Percentiles rank a stretch among this genome's conserved stretches.
These are phyloP conservation scores for Aspergillus coremiiformis DNA, from an alignment of 495 filamentous ascomycete genomes.

Conservation along the genomic window DNA sequence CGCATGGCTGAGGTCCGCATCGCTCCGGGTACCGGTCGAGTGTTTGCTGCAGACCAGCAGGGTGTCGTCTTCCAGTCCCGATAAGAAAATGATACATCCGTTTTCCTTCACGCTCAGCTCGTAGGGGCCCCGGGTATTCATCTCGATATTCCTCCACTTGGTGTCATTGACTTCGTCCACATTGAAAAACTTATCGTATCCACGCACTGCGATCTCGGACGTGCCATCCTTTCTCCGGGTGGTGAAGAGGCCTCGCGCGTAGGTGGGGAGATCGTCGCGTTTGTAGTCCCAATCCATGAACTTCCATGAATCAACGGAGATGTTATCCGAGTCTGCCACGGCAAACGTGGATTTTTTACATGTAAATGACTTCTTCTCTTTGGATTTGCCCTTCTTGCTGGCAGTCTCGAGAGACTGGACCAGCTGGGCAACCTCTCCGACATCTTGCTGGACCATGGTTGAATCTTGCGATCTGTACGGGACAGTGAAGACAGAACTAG, in stretches of 20 bases:
- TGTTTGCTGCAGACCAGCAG: constrained; percentile 97
- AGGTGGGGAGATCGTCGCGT: constrained; percentile 70
- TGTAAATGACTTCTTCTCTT: constrained; percentile 45
- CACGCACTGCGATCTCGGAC: constrained; percentile 73
- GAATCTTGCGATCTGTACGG: neutral
- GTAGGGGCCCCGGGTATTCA: constrained; percentile 77
- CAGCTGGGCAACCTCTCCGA: constrained; percentile 52
- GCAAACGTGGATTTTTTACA: constrained; percentile 69
- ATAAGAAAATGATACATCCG: constrained; percentile 97
- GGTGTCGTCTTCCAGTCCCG: constrained; percentile 77
- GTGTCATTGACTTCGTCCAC: constrained; percentile 69
- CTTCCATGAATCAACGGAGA: constrained; percentile 81
- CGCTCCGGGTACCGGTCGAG: constrained; percentile 71
- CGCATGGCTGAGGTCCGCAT: constrained; percentile 71
- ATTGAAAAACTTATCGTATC: constrained; percentile 99
- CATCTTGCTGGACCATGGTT: constrained; percentile 53
- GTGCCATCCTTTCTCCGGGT: constrained; percentile 51
- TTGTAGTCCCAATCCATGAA: constrained; percentile 96
- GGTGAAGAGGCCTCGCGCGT: constrained; percentile 90
- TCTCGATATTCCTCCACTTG: constrained; percentile 70
- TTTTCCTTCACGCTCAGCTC: constrained; percentile 97
- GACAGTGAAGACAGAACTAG: too few species aligned
- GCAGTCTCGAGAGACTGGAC: constrained; percentile 49
- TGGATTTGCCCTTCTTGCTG: constrained; percentile 38
- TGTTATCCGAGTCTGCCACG: constrained; percentile 49